A percentile compares a stretch with the other conserved stretches of the same genome.
Evolutionary conservation across 2,329 filamentous ascomycete species (phyloP).

Genomic region (Microdochium nivale): DNA sequence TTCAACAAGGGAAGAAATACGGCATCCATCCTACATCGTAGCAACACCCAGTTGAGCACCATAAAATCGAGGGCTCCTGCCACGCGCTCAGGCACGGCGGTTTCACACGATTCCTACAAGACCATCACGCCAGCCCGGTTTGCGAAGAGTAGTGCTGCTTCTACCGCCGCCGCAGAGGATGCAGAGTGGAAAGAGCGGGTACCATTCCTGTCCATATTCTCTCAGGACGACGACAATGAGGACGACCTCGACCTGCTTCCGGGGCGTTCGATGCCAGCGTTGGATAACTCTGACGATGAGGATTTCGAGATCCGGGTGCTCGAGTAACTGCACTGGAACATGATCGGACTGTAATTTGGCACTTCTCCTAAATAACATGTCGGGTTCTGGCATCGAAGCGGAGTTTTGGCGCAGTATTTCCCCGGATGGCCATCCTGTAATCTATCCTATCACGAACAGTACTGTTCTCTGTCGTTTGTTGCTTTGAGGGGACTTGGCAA

Average conservation of each 20-base stretch:
- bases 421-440: too few species aligned
- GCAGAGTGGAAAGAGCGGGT: constrained; percentile 31
- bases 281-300: constrained; percentile 29
- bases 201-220: constrained; percentile 50
- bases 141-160: constrained; percentile 18
- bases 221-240: constrained; percentile 37
- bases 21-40: constrained; percentile 36
- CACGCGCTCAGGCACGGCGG: constrained; percentile 23
- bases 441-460: too few species aligned
- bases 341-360: not conserved
- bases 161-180: constrained; percentile 11
- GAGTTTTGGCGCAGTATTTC: not conserved
- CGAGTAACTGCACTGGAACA: constrained; percentile 3
- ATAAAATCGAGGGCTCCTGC: constrained; percentile 10
- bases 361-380: not conserved
- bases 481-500: too few species aligned
- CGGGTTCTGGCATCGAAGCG: not conserved
- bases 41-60: constrained; percentile 13
- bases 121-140: constrained; percentile 41
- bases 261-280: constrained; percentile 5
- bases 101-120: constrained; percentile 27
- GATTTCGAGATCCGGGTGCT: constrained; percentile 47
- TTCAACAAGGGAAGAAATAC: constrained; percentile 68
- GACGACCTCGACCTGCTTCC: constrained; percentile 21
- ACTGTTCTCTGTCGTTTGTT: too few species aligned